Evolutionary conservation across 257 asterid genomes (phyloP), one percentile per base, ranked within the genome.

Genomic region (Solanum dulcamara): DNA sequence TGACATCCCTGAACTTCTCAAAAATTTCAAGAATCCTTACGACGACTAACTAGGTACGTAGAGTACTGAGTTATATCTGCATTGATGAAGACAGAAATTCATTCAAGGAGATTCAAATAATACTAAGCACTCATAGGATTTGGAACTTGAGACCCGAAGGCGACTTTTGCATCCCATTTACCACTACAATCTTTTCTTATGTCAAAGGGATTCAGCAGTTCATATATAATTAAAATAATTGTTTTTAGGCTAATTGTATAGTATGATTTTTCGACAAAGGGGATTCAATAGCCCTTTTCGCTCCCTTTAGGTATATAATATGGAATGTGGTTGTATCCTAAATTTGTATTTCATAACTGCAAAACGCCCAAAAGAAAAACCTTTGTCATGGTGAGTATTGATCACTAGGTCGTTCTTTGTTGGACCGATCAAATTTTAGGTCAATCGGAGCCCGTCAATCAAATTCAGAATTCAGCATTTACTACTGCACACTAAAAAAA

Each of bases 1-100:
- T 9, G 98, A 97, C 87, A 95, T 97, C 84, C 99, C 98, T 5
- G 93, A 93, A 1, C 98, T 97, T 32, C 89, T 95, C 85, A 94
- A 97, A 90, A 95, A 91, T 67, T 95, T 97, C 80, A 90, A 97
- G 87, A 96, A 95, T 89, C 98, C 98, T 6, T 95, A 95, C 44
- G 97, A 94, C 57, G 97, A 94, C 57, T 95, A 89, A 77, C 42
- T 28, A 46, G 26, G 40, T n/a, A 26, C 14, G 0, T 24, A 46
- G 26, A 44, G 60, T 26, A 44, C 22, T 1, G 11, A 72, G 81
- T 72, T n/a, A 72, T 12, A 40, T 72, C 10, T 20, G 4, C 50
- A 20, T 30, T 70, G 48, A 20, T 10, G 79, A 11, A 70, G 48
- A 1, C 79, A 70, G 1, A 35, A 35, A 20, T 70, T 35, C 15